phyloP scores from a whole-genome alignment of 2,329 filamentous ascomycete species.

The Trichoderma breve region DNA sequence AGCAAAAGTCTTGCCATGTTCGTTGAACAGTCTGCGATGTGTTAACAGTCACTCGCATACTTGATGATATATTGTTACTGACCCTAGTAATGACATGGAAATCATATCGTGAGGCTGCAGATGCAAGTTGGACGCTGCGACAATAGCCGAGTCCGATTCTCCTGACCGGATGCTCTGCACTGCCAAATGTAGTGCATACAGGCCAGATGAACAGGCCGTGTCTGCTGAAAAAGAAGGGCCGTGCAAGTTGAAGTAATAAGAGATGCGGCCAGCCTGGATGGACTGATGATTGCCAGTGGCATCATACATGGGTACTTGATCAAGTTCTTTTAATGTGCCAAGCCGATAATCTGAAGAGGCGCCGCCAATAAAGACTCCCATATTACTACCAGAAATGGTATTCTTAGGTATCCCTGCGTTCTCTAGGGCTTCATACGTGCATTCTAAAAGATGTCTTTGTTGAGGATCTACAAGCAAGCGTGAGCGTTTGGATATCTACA shows the following conservation, averaged over 20 bases:
- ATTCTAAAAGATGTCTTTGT: constrained; percentile 52
- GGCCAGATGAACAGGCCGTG: constrained; percentile 52
- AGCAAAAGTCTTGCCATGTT: constrained; percentile 51
- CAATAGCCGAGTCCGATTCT: constrained; percentile 47
- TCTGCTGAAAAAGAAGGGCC: constrained; percentile 53
- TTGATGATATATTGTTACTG: not conserved
- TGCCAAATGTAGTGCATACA: constrained; percentile 50
- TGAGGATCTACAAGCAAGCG: constrained; percentile 43
- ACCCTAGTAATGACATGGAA: constrained; percentile 34
- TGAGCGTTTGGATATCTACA: not conserved
- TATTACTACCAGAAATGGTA: constrained; percentile 45
- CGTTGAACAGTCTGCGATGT: constrained; percentile 39
- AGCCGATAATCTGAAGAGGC: constrained; percentile 49
- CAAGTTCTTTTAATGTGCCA: constrained; percentile 41
- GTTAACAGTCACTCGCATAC: not conserved
- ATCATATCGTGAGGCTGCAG: constrained; percentile 42
- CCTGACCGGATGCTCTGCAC: constrained; percentile 48
- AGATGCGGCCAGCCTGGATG: constrained; percentile 54
- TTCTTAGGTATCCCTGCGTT: constrained; percentile 51
- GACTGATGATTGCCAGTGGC: constrained; percentile 50
- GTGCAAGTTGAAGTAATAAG: constrained; percentile 54
- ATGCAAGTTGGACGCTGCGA: constrained; percentile 48
- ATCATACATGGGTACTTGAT: constrained; percentile 51
- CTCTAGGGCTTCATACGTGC: constrained; percentile 54
- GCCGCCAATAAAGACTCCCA: constrained; percentile 51